Evolutionary conservation across 495 filamentous ascomycete genomes (phyloP), one percentile per base, ranked within the genome.

Genomic region (Saxophila tyrrhenica): DNA sequence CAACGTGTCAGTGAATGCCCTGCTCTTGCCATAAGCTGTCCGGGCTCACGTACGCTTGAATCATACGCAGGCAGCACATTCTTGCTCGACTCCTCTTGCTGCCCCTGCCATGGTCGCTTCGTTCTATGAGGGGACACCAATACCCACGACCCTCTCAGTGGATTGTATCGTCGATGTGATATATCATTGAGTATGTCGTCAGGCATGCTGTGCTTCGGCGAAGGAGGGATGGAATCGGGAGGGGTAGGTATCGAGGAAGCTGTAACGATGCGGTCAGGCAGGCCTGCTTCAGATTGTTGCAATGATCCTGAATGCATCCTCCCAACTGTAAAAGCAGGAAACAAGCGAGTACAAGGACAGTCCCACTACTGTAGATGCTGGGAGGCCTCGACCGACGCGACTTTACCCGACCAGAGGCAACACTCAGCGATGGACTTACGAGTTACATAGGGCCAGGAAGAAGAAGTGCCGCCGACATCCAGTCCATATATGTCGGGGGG

Each of bases 71-170:
- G 89, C 17, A 96, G 70, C 2, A 78, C 84, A 25, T 77, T 85
- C 65, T 86, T 84, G 25, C 81, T 84, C 10, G 89, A 78, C 9
- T 76, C 78, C 72, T 99, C 92, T 70, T 97, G 86, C 59, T 89
- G 85, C 54, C 92, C 92, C 92, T 96, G 92, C 92, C 92, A 99
- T 61, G 92, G 92, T 54, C 92, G 78, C 78, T 96, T 95, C 55
- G 88, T 95, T 50, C 92, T 75, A 68, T 99, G 92, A 39, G 92
- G 92, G 9, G 92, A 96, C 16, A 97, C 92, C 15, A 99, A 75
- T 50, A 99, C 74, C 82, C 88, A 92, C 29, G 84, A 89, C 24
- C 87, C 89, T 39, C 84, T 82, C 45, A 99, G 72, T 25, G 89
- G 89, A 67, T 99, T 99, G 69, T 83, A 97, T 60, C 92, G 83